Percentiles rank a stretch among this genome's conserved stretches.
These are phyloP conservation scores for Malus asiatica DNA, from an alignment of 306 rosid genomes.

Conservation along the genomic window DNA sequence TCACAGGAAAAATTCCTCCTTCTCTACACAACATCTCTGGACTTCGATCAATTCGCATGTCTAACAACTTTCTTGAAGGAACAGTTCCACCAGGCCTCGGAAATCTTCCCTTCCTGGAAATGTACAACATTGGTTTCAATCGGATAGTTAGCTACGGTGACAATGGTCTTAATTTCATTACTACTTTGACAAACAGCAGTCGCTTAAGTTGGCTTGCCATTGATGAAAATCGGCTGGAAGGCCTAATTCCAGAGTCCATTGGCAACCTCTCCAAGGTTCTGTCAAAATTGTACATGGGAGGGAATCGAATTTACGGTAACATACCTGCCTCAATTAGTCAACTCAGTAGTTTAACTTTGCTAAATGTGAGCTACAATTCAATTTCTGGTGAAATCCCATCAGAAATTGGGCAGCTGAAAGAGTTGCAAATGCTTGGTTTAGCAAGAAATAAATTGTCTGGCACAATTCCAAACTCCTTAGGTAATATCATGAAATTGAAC, in stretches of 20 bases:
- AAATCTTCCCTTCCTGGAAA: slow-evolving; percentile 44
- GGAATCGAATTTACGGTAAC: slow-evolving; percentile 48
- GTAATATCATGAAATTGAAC: slow-evolving; percentile 42
- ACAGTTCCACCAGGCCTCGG: slow-evolving; percentile 66
- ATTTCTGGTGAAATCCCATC: slow-evolving; percentile 54
- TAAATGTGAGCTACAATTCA: slow-evolving; percentile 49
- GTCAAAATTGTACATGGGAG: slow-evolving; percentile 53
- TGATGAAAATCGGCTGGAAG: slow-evolving; percentile 46
- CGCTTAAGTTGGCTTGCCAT: slow-evolving; percentile 37
- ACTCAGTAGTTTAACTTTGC: slow-evolving; percentile 41
- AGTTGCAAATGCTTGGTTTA: slow-evolving; percentile 37
- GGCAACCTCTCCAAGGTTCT: slow-evolving; percentile 59
- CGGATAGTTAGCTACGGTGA: slow-evolving; percentile 35
- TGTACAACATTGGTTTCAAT: slow-evolving; percentile 56
- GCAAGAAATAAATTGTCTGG: slow-evolving; percentile 46
- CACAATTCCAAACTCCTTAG: slow-evolving; percentile 48
- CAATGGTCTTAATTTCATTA: slow-evolving; percentile 41
- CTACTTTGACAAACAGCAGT: slow-evolving; percentile 51
- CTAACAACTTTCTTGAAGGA: slow-evolving; percentile 48
- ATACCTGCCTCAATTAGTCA: slow-evolving; percentile 50
- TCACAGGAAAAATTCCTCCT: slow-evolving; percentile 57
- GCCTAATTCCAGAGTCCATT: slow-evolving; percentile 54
- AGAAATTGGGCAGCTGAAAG: slow-evolving; percentile 41
- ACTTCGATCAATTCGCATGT: slow-evolving; percentile 40
- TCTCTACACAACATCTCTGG: slow-evolving; percentile 66